Evolutionary conservation across 2,329 filamentous ascomycete species (phyloP).

Genomic region (Triangularia verruculosa): DNA sequence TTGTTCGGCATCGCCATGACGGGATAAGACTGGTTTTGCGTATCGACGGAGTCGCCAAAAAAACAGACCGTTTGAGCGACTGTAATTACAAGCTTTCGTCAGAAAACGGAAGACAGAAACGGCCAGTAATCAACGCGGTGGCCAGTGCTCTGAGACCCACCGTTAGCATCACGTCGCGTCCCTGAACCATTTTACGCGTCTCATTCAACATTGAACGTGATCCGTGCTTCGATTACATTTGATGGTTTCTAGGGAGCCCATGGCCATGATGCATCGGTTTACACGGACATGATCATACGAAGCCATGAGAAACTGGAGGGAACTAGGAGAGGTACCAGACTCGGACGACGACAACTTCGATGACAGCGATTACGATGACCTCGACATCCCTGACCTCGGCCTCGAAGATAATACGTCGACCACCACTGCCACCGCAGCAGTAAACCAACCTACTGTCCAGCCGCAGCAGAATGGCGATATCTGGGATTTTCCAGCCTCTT

Average conservation of each 20-base stretch:
- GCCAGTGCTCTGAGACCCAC: background rate
- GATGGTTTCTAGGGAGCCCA: background rate
- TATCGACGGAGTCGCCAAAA: background rate
- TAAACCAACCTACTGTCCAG: background rate
- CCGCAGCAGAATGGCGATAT: conserved; percentile 17
- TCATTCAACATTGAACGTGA: background rate
- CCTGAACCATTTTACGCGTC: conserved; percentile 21
- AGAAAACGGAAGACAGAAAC: background rate
- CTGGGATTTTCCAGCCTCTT: conserved; percentile 24
- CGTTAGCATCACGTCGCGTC: conserved; percentile 18
- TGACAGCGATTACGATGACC: conserved; percentile 21
- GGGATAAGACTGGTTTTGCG: background rate
- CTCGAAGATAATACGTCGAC: conserved; percentile 2
- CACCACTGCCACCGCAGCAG: background rate
- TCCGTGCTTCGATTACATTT: background rate
- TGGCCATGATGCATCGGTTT: conserved; percentile 5
- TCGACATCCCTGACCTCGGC: conserved; percentile 5
- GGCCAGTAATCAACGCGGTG: background rate
- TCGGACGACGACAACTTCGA: conserved; percentile 49
- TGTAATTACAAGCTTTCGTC: background rate
- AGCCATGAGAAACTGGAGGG: conserved; percentile 48
- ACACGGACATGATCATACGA: conserved; percentile 22
- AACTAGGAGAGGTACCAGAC: conserved; percentile 49
- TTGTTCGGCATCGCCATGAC: background rate
- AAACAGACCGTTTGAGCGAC: background rate